A percentile compares a stretch with the other conserved stretches of the same genome.
Conservation (phyloP, 192 early-diverging fungal species). For the Coemansia sp. region DNA sequence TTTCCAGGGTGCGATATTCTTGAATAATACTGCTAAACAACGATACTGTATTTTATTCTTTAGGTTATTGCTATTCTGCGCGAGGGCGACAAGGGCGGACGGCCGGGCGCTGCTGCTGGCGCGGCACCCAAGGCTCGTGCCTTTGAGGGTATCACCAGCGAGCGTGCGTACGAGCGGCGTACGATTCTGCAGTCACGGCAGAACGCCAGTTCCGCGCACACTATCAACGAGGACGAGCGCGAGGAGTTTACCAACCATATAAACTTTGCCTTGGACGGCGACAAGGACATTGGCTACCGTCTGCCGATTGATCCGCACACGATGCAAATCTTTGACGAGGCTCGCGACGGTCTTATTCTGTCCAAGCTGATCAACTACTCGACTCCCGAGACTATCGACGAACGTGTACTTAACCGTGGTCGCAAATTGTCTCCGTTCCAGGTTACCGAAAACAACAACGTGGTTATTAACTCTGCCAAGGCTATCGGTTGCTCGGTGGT, state of each 20-base stretch:
- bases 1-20: not conserved
- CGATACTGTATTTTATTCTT: not conserved
- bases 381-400: slow-evolving; percentile 95
- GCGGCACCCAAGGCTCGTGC: slow-evolving; percentile 29
- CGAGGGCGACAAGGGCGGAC: slow-evolving; percentile 28
- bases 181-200: slow-evolving; percentile 88
- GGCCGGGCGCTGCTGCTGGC: slow-evolving; percentile 18
- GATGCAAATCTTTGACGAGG: slow-evolving; percentile 97
- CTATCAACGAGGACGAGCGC: slow-evolving; percentile 98
- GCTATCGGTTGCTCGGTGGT: slow-evolving; percentile 98
- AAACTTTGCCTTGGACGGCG: slow-evolving; percentile 80
- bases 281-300: slow-evolving; percentile 80
- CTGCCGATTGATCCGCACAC: slow-evolving; percentile 90
- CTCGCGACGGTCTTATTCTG: slow-evolving; percentile 90
- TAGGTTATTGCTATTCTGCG: slow-evolving; percentile 51
- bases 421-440: slow-evolving; percentile 93
- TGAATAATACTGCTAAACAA: not conserved
- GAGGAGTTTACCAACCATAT: slow-evolving; percentile 96
- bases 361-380: slow-evolving; percentile 99
- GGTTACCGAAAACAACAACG: slow-evolving; percentile 99
- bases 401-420: slow-evolving; percentile 90
- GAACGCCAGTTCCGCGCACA: slow-evolving; percentile 88
- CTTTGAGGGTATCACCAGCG: slow-evolving; percentile 55
- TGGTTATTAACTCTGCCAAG: slow-evolving; percentile 99
- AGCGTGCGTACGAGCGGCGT: slow-evolving; percentile 64